Base-by-base conservation (phyloP, 805 yeast species). In the Candida chilensis region DNA sequence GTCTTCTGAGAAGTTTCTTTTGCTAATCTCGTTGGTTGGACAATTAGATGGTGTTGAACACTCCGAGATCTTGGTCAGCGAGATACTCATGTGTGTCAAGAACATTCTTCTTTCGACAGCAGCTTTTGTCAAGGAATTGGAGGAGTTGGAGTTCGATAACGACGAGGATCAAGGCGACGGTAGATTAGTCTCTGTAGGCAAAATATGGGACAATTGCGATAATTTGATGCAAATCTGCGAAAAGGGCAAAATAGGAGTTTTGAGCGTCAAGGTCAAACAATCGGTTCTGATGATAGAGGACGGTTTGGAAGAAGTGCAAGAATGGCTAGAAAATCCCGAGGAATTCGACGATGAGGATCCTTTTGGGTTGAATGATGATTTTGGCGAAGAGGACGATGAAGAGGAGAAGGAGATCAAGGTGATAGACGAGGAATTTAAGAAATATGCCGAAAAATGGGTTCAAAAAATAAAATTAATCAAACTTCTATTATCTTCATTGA, bases 121-220 rank as follows among this genome's bases (percentile, higher is more conserved):
- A 19, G 12, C 16, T 14, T 14, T 39, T 28, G 14, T 49, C 9
- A 36, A 38, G 30, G 36, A 33, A 20, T 5, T 54, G 6, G 35
- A n/a, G 33, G 34, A 5, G 42, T 36, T 14, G 4, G 21, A 13
- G 3, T 24, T 45, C 3, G 26, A 45, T 9, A 38, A 40, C 3
- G 41, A 45, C 7, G 45, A 42, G 3, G 48, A 49, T 3, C 44
- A 41, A 10, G 41, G 42, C 4, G 54, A 57, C 19, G 62, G 54
- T 3, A 60, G 88, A 41, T 53, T 83, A 18, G 52, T 73, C 1
- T 59, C 73, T 1, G 71, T 82, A 14, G 92, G 87, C 11, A 67
- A 69, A 44, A 59, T 83, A 4, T 84, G 94, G 94, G 64, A 73
- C n/a, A 49, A 58, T 20, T 78, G 87, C 47, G 82, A 76, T 33